A percentile compares a stretch with the other conserved stretches of the same genome.
These are phyloP conservation scores for Nannochloropsis oceanica DNA, from an alignment of 108 stramenopile species.

Conservation along the genomic window DNA sequence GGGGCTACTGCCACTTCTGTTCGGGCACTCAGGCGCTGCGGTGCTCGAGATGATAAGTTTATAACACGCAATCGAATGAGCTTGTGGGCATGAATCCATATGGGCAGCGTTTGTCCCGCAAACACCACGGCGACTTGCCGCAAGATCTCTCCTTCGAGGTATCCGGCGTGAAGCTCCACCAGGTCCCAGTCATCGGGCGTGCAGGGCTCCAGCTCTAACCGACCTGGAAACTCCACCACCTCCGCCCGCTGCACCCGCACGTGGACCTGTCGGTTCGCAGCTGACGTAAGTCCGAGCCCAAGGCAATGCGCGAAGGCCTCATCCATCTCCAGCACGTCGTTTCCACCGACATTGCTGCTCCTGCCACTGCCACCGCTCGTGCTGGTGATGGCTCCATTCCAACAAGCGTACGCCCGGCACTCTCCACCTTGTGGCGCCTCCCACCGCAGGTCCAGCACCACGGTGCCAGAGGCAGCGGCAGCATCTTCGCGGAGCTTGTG, in stretches of 20 bases:
- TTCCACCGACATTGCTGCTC: neutral
- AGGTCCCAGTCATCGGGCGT: slow-evolving; percentile 24
- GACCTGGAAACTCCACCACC: neutral
- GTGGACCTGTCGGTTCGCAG: neutral
- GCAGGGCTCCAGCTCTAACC: slow-evolving; percentile 13
- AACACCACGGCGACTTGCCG: slow-evolving; percentile 12
- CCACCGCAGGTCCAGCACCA: neutral
- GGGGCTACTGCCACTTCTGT: slow-evolving; percentile 11
- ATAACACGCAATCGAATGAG: slow-evolving; percentile 9
- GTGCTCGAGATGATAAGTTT: neutral
- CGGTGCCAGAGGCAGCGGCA: neutral
- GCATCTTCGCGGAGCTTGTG: neutral
- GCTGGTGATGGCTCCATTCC: neutral
- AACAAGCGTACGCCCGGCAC: neutral
- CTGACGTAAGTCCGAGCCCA: neutral
- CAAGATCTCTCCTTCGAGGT: slow-evolving; percentile 16
- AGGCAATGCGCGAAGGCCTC: neutral
- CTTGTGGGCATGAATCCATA: slow-evolving; percentile 15
- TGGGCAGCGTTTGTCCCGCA: slow-evolving; percentile 14
- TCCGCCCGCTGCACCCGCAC: neutral
- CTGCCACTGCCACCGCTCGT: neutral
- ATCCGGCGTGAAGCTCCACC: slow-evolving; percentile 11
- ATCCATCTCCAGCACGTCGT: neutral
- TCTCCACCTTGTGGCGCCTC: neutral
- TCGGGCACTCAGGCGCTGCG: slow-evolving; percentile 1